Percentiles rank a stretch among this genome's conserved stretches.
Conservation (phyloP, 108 stramenopile species). For the Skeletonema tropicum region DNA sequence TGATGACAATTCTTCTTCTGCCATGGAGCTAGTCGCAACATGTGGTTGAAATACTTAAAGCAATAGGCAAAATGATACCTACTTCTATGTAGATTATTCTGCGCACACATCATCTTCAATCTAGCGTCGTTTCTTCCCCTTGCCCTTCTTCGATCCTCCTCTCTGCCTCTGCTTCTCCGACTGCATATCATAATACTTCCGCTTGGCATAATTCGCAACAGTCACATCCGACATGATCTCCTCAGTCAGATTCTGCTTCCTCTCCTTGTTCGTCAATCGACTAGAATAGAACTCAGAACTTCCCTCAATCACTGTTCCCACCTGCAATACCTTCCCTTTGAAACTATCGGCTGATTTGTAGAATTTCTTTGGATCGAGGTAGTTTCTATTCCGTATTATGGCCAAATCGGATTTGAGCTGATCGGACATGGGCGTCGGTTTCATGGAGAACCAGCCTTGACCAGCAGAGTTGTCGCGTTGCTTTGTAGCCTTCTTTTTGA, state of each 20-base stretch:
- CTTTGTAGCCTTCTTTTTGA: slow-evolving; percentile 56
- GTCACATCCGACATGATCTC: slow-evolving; percentile 83
- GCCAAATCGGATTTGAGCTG: slow-evolving; percentile 68
- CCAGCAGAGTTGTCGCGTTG: slow-evolving; percentile 61
- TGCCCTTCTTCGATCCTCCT: slow-evolving; percentile 4
- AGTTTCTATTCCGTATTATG: slow-evolving; percentile 88
- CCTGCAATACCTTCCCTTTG: slow-evolving; percentile 54
- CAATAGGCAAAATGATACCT: background rate
- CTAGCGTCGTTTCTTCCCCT: slow-evolving; percentile 12
- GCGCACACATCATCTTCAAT: background rate
- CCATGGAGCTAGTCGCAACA: slow-evolving; percentile 25
- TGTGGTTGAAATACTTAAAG: slow-evolving; percentile 9
- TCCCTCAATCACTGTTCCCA: slow-evolving; percentile 94
- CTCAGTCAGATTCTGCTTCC: slow-evolving; percentile 84
- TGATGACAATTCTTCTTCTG: slow-evolving; percentile 32
- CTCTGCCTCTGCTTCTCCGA: slow-evolving; percentile 50
- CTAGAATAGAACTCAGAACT: slow-evolving; percentile 79
- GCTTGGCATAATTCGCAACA: slow-evolving; percentile 61
- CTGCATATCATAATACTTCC: slow-evolving; percentile 74
- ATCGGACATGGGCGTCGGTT: slow-evolving; percentile 60
- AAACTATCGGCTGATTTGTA: slow-evolving; percentile 89
- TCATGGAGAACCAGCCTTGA: slow-evolving; percentile 80
- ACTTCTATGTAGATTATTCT: background rate
- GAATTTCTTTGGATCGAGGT: slow-evolving; percentile 95
- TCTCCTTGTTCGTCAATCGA: slow-evolving; percentile 87